These are phyloP conservation scores for Fusarium lyarnte DNA, from an alignment of 2,329 filamentous ascomycete genomes.

Conservation along the genomic window DNA sequence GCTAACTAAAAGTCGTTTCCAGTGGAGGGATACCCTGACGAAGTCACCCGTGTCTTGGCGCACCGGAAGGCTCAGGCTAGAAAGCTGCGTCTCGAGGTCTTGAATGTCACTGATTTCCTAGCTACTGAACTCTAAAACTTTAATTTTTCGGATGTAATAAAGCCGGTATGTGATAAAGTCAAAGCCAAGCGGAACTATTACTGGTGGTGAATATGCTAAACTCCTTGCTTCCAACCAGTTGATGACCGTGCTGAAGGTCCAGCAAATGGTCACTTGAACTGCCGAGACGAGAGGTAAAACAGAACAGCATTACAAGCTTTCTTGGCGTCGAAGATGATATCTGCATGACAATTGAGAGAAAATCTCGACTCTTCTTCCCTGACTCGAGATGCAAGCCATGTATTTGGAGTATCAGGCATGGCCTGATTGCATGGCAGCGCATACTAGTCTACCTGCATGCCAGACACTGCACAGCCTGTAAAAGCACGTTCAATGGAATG, in stretches of 20 bases:
- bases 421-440: too few species aligned
- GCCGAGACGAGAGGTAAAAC: too few species aligned
- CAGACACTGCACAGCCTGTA: too few species aligned
- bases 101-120: not conserved
- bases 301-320: not conserved
- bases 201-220: not conserved
- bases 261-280: not conserved
- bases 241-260: not conserved
- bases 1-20: not conserved
- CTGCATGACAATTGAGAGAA: fast-evolving
- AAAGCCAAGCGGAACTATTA: too few species aligned
- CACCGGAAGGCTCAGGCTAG: not conserved
- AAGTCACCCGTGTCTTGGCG: not conserved
- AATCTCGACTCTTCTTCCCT: not conserved
- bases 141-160: not conserved
- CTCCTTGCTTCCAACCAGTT: too few species aligned
- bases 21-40: not conserved
- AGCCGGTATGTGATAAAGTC: not conserved
- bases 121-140: not conserved
- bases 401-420: not conserved
- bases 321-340: not conserved
- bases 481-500: fast-evolving
- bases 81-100: not conserved
- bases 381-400: not conserved
- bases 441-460: not conserved